Base-by-base conservation (phyloP, 768 basidiomycete species). In the Amanita muscaria region DNA sequence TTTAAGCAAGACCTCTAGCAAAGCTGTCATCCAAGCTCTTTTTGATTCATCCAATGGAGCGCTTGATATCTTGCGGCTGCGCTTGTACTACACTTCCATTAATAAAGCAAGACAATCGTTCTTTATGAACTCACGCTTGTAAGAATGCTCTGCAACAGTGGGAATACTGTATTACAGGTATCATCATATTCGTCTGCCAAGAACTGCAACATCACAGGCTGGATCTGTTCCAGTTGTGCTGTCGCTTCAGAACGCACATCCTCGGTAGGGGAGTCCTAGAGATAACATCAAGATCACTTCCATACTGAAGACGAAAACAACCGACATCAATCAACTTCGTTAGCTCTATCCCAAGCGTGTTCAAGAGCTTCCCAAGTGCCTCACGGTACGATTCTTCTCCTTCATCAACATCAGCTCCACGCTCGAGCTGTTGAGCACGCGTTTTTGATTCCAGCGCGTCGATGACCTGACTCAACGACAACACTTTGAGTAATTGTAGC, bases 151-250 rank as follows among this genome's bases (percentile, higher is more conserved):
- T 82, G 78, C 11, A 96, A 66, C 44, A 96, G 66, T 3, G 88
- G 80, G 56, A 92, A 88, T 31, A 97, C 73, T 5, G 92, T 84
- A 16, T 79, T 78, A 50, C 83, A 82, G 5, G 89, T 92, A 55
- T 94, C 92, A 49, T 93, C 88, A 51, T 88, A 88, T 21, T 83
- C 73, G 56, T 98, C 96, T 7, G 83, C 83, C 66, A 98, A 71
- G 67, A 97, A 92, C 12, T 79, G 82, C 9, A 99, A 71, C 68
- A 90, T 74, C 27, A 91, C 71, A 1, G 92, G 89, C 14, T 92
- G 72, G 33, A 83, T 64, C 53, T 85, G 78, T 27, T 70, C 65
- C 42, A 90, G 68, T 56, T 87, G 65, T 21, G 61, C 63, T 7
- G 72, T 70, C 1, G 87, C 86, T 59, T 89, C 83, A 8, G 70